Conservation (phyloP, 345 rosid genomes). For the Cardamine occulta region DNA sequence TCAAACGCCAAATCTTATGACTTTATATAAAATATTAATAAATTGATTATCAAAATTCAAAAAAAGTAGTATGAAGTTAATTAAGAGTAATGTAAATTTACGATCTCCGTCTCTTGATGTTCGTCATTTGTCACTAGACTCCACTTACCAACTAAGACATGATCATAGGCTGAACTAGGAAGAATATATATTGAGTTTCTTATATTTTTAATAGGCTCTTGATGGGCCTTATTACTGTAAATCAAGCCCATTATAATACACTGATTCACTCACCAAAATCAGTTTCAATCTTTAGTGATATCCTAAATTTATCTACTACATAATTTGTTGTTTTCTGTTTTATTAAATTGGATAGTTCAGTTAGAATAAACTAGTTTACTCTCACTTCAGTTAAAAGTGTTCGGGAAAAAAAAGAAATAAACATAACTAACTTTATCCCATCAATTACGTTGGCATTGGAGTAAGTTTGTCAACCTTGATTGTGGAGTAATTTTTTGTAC, state of each 20-base stretch:
- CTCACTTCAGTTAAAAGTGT: too few relatives aligned
- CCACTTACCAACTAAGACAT: neutral
- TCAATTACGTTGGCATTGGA: too few relatives aligned
- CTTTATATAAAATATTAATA: too few relatives aligned
- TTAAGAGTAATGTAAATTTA: neutral
- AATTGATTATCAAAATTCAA: neutral
- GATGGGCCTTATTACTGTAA: neutral
- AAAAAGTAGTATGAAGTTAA: constrained; percentile 3
- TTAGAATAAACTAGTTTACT: too few relatives aligned
- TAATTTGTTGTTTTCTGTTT: neutral
- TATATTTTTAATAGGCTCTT: neutral
- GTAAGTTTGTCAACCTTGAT: too few relatives aligned
- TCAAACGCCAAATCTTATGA: constrained; percentile 9
- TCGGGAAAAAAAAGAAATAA: too few relatives aligned
- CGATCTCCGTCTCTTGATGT: neutral
- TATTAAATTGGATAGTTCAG: neutral
- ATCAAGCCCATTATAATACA: neutral
- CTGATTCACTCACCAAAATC: neutral
- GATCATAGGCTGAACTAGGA: neutral
- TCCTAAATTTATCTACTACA: neutral
- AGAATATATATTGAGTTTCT: neutral
- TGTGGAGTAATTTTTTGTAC: too few relatives aligned
- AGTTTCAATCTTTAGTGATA: neutral
- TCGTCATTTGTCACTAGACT: neutral
- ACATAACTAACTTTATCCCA: too few relatives aligned